phyloP scores from a whole-genome alignment of 371 early-diverging fungal genomes.

The Pancytospora philotis region DNA sequence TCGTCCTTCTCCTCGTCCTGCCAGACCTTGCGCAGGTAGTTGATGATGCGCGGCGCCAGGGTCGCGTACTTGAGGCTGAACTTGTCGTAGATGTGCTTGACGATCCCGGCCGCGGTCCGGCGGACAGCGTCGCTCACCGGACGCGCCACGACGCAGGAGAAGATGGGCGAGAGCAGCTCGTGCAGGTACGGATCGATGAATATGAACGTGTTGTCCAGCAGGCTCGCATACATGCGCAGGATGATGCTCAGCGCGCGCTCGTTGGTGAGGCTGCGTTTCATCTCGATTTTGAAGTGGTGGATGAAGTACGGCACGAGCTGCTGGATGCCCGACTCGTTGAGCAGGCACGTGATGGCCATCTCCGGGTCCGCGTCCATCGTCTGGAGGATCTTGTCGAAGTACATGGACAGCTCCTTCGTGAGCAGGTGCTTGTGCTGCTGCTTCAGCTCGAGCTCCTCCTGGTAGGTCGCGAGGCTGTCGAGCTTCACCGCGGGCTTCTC shows the following conservation, averaged over 20 bases:
- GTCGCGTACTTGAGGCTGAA: conserved; percentile 56
- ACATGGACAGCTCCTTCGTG: conserved; percentile 83
- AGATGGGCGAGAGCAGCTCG: conserved; percentile 81
- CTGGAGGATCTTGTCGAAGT: conserved; percentile 81
- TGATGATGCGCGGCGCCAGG: conserved; percentile 57
- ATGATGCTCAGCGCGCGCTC: conserved; percentile 62
- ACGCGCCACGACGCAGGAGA: conserved; percentile 83
- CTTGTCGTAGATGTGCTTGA: conserved; percentile 58
- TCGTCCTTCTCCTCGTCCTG: conserved; percentile 50
- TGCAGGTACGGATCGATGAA: conserved; percentile 96
- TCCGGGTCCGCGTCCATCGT: conserved; percentile 68
- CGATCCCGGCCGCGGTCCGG: conserved; percentile 44
- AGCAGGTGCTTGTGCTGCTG: conserved; percentile 66
- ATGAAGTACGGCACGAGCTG: conserved; percentile 92
- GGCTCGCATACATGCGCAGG: conserved; percentile 69
- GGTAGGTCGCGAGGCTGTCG: conserved; percentile 65
- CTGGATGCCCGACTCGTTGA: conserved; percentile 81
- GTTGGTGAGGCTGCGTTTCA: conserved; percentile 58
- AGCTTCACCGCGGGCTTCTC: conserved; percentile 61
- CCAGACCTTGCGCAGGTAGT: conserved; percentile 56
- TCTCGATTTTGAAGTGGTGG: conserved; percentile 76
- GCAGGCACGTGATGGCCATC: conserved; percentile 72
- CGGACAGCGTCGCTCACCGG: conserved; percentile 61
- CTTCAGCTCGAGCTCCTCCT: conserved; percentile 57
- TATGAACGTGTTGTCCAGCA: conserved; percentile 75